Conservation (phyloP, 2,329 filamentous ascomycete genomes). For the Stachybotrys elegans region DNA sequence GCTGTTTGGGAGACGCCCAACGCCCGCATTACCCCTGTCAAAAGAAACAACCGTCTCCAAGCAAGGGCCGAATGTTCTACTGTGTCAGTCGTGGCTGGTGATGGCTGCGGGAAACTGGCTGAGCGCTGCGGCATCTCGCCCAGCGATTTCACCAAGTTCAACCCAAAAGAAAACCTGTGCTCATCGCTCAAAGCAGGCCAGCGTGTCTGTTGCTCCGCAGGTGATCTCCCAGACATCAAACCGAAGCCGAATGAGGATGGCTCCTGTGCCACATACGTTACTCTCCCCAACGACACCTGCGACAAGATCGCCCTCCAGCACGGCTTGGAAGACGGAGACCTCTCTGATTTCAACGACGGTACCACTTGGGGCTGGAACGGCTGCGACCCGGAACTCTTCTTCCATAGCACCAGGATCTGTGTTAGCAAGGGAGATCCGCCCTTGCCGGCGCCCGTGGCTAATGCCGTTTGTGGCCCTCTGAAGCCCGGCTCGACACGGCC, state of each 20-base stretch:
- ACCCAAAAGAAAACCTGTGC: slow-evolving; percentile 1
- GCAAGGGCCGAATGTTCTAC: too few species aligned
- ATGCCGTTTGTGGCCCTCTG: slow-evolving; percentile 38
- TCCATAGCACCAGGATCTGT: slow-evolving; percentile 11
- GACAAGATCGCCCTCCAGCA: neutral
- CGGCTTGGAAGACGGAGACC: neutral
- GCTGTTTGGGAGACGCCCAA: neutral
- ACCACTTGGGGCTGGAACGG: slow-evolving; percentile 22
- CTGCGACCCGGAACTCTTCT: slow-evolving; percentile 9
- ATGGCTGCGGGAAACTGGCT: slow-evolving; percentile 26
- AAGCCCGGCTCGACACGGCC: slow-evolving; percentile 27
- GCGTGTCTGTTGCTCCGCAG: neutral
- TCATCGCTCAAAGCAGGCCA: neutral
- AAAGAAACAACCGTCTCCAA: neutral
- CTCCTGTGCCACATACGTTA: neutral
- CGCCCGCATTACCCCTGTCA: neutral
- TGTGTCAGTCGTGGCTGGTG: slow-evolving; percentile 15
- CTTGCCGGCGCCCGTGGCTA: slow-evolving; percentile 17
- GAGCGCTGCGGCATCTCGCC: slow-evolving; percentile 5
- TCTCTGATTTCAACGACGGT: neutral
- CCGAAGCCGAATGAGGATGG: neutral
- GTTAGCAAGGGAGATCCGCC: slow-evolving; percentile 17
- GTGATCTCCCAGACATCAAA: neutral
- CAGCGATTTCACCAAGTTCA: slow-evolving; percentile 3
- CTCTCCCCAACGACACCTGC: neutral